These are phyloP conservation scores for Fusarium sp. DNA, from an alignment of 2,329 filamentous ascomycete species.

Conservation along the genomic window DNA sequence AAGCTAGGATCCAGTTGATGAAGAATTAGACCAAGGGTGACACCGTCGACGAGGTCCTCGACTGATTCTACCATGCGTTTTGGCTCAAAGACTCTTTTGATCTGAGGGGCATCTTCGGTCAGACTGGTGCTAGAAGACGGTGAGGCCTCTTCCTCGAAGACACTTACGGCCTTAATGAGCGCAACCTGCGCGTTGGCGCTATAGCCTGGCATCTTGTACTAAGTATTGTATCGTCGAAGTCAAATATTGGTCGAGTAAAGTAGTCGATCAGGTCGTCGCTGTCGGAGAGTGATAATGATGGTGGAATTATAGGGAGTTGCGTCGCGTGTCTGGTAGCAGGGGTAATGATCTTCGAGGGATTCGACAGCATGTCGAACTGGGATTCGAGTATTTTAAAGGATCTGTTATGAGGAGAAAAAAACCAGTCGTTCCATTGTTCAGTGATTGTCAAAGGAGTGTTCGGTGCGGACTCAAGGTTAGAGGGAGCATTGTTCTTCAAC, in stretches of 20 bases:
- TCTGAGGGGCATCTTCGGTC: slow-evolving; percentile 35
- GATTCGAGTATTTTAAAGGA: slow-evolving; percentile 16
- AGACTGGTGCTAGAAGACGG: slow-evolving; percentile 19
- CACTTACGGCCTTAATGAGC: slow-evolving; percentile 64
- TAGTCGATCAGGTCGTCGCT: slow-evolving; percentile 18
- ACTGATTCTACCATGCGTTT: slow-evolving; percentile 59
- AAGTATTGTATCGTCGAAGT: slow-evolving; percentile 3
- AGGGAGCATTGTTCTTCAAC: slow-evolving; percentile 34
- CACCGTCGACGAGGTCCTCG: slow-evolving; percentile 62
- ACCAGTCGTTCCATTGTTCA: slow-evolving; percentile 29
- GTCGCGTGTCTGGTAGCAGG: slow-evolving; percentile 40
- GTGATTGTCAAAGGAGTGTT: slow-evolving; percentile 18
- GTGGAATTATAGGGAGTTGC: slow-evolving; percentile 37
- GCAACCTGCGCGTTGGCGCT: slow-evolving; percentile 59
- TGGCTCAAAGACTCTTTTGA: slow-evolving; percentile 55
- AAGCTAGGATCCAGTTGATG: slow-evolving; percentile 67
- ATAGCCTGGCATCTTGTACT: slow-evolving; percentile 49
- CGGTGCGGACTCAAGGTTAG: slow-evolving; percentile 19
- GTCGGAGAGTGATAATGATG: slow-evolving; percentile 12
- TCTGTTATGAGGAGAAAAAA: slow-evolving; percentile 16
- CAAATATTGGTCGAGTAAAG: slow-evolving; percentile 6
- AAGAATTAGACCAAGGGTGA: slow-evolving; percentile 64
- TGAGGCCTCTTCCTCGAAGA: slow-evolving; percentile 9
- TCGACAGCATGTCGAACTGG: slow-evolving; percentile 34
- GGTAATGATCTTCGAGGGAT: slow-evolving; percentile 12